Evolutionary conservation across 148 eudicot species (phyloP), one percentile per base, ranked within the genome.

Genomic region (Nyssa sinensis): DNA sequence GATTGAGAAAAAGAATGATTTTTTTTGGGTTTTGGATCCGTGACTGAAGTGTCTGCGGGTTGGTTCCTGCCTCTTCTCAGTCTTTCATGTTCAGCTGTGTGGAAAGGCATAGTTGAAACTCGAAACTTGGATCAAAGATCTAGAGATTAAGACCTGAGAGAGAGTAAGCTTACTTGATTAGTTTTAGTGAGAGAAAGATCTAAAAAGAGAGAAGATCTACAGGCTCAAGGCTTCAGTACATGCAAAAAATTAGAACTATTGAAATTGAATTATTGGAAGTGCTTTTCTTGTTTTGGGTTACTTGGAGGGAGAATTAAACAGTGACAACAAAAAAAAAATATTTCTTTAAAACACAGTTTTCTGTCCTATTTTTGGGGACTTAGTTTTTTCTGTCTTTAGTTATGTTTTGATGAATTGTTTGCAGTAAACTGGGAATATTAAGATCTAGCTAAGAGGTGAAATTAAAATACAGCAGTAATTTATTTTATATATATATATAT

Each of bases 301-400:
- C 60, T 57, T 57, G 24, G 60, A 57, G 60, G 60, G 60, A 55
- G 60, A 21, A n/a, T n/a, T n/a, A n/a, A n/a, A n/a, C n/a, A n/a
- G n/a, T n/a, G n/a, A 7, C 24, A 19, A 19, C n/a, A 57, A 23
- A 55, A 57, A 57, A 5, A 19, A 3, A 19, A 19, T 19, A 19
- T 57, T 57, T 57, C 4, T 19, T 19, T 19, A 57, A 57, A 57
- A 57, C n/a, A 57, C 60, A 57, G 60, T 57, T 21, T 57, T 57
- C n/a, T 21, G 3, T 57, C n/a, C 25, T 57, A 8, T 57, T 57
- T 57, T 23, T 57, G 60, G 24, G 60, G 12, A 57, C 25, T 57
- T 19, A 25, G n/a, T n/a, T 57, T 57, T 57, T 57, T 19, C 60
- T 57, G 24, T 57, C 24, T 57, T 57, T 19, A 2, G 60, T 57